Base-by-base conservation (phyloP, 768 basidiomycete genomes). In the Dendrothele bispora region DNA sequence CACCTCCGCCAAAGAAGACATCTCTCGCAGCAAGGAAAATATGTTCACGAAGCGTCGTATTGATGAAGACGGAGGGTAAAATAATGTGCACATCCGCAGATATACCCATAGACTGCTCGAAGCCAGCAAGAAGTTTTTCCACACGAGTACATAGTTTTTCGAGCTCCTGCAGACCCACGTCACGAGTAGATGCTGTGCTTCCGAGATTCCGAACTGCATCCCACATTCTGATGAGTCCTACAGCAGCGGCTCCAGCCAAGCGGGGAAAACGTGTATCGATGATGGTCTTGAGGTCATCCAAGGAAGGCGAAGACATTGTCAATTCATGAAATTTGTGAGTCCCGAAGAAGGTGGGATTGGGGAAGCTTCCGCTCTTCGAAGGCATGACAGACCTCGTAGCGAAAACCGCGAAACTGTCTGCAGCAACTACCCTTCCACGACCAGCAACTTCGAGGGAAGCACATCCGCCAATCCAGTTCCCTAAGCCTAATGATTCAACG, bases 21-120 rank as follows among this genome's bases (percentile, higher is more conserved):
- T 98, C 97, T 17, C 87, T 77, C 0, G 91, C 90, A 60, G 94
- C 90, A 34, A 91, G 72, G 57, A 86, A 94, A 25, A 98, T 82
- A 43, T 94, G 91, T 64, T 98, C 95, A 34, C 93, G 83, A 2
- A 95, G 61, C 0, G 77, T 67, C 4, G 86, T 82, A 59, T 92
- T 91, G 4, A 86, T 71, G 55, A 92, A 82, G 37, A 86, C 57
- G 12, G 66, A 57, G 10, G 70, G 61, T 6, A 84, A 60, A 3
- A 70, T 59, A 7, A 52, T 48, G 7, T 55, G 52, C 7, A 49
- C 34, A 3, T 65, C 65, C 7, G 51, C 18, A 44, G 64, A 62
- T 18, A 75, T 45, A 42, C 77, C 73, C 70, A 78, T 75, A 11
- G 67, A 51, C 41, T 68, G 67, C 50, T 72, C 62, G 4, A 71